Percentiles rank a stretch among this genome's conserved stretches.
These are phyloP conservation scores for Metschnikowia proteae DNA, from an alignment of 805 yeast genomes.

Conservation along the genomic window DNA sequence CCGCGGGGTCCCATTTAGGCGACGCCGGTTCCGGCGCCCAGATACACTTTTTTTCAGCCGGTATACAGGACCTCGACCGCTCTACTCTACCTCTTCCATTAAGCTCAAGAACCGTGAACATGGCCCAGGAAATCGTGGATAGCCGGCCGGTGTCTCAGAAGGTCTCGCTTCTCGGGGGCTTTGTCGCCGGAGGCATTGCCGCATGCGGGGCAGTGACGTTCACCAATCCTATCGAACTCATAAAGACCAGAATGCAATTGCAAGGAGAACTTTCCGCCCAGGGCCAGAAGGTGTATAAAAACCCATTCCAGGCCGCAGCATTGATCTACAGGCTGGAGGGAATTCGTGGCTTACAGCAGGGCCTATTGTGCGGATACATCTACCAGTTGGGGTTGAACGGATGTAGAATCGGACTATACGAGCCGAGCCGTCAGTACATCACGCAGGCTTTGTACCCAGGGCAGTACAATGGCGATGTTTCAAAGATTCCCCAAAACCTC, in stretches of 20 bases:
- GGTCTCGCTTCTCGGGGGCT: slow-evolving; percentile 70
- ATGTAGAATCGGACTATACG: slow-evolving; percentile 90
- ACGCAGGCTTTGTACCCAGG: slow-evolving; percentile 54
- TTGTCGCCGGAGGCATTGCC: slow-evolving; percentile 80
- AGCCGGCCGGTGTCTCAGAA: slow-evolving; percentile 19
- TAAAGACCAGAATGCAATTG: slow-evolving; percentile 93
- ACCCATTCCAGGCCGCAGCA: slow-evolving; percentile 79
- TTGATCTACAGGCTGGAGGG: slow-evolving; percentile 81
- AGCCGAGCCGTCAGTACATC: slow-evolving; percentile 66
- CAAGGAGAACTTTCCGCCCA: slow-evolving; percentile 82
- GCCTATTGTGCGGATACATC: slow-evolving; percentile 80
- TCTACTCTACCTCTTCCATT: not conserved
- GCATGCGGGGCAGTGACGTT: slow-evolving; percentile 98
- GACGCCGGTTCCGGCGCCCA: not conserved
- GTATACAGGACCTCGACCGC: not conserved
- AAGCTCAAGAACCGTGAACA: not conserved
- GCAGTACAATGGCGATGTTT: slow-evolving; percentile 39
- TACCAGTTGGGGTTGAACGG: slow-evolving; percentile 93
- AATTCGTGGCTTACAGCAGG: slow-evolving; percentile 81
- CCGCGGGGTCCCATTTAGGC: not conserved
- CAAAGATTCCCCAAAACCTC: slow-evolving; percentile 33
- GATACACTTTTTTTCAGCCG: not conserved
- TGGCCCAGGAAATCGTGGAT: not conserved
- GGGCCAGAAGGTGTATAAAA: slow-evolving; percentile 59
- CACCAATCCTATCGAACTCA: slow-evolving; percentile 92